Evolutionary conservation across 1,284 basidiomycete genomes (phyloP), one percentile per base, ranked within the genome.

Genomic region (Leccinum angustisporum): DNA sequence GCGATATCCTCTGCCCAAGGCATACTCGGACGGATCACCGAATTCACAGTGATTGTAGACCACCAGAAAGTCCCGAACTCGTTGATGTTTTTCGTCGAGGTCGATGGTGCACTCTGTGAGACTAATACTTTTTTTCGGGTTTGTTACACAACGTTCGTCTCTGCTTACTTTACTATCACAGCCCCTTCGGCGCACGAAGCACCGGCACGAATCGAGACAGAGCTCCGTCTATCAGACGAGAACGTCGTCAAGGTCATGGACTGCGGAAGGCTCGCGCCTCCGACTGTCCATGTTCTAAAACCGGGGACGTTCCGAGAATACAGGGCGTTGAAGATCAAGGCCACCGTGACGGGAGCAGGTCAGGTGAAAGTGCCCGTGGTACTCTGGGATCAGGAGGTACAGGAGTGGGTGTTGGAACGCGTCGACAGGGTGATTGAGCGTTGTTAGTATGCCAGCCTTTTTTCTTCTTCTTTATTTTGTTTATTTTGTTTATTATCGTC

Each of bases 301-400:
- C 58, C 43, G 9, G 62, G 68, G 27, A 71, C 68, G 21, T 69
- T 66, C 21, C 56, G 60, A 5, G 65, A 67, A 30, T 71, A 65
- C 18, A 61, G 67, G 13, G 36, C 36, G 5, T 11, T 50, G 16
- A 65, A 54, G 21, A 57, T 63, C 58, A 51, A 63, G 36, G 43
- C 55, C 0, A 27, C 58, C 27, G 51, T 51, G 25, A 62, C 59
- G 3, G 59, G 66, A 8, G 31, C 31, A 1, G 31, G 31, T 7
- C 66, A 69, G 18, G 50, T 68, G 50, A 66, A 68, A n/a, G 62
- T 70, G 7, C 62, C 68, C 4, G 61, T 61, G 43, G 64, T 70
- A 8, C 58, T 68, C 33, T 61, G 56, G 57, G 62, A 68, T 31
- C 40, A 18, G 8, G 59, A 60, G 13, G 51, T 16, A 11, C 61